Percentiles rank a stretch among this genome's conserved stretches.
These are phyloP conservation scores for Rhynchosporium secalis DNA, from an alignment of 2,329 filamentous ascomycete genomes.

Conservation along the genomic window DNA sequence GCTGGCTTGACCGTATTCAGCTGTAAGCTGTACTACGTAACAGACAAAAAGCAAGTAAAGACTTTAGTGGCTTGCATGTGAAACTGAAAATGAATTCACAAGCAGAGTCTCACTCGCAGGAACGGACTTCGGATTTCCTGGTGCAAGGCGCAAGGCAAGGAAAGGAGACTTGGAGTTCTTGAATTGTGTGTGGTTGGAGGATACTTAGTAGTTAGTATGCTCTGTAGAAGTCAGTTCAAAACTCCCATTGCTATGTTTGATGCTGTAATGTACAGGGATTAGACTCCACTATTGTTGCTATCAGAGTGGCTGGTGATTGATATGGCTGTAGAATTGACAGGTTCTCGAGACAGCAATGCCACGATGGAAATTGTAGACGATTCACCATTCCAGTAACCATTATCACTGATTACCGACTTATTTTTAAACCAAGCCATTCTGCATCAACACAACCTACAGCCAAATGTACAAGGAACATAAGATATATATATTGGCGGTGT, in stretches of 20 bases:
- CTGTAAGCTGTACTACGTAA: constrained; percentile 7
- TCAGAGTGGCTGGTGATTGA: constrained; percentile 2
- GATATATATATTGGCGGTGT: constrained; percentile 3
- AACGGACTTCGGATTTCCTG: not conserved
- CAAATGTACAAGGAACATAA: not conserved
- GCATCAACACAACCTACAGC: no score
- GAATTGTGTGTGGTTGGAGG: constrained; percentile 7
- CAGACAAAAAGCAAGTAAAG: constrained; percentile 8
- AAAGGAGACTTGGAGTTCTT: no score
- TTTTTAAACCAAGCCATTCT: no score
- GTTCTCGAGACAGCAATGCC: not conserved
- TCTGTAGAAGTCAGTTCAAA: not conserved
- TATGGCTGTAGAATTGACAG: not conserved
- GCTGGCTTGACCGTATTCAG: constrained; percentile 18
- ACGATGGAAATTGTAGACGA: not conserved
- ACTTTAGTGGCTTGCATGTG: constrained; percentile 20
- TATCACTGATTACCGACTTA: no score
- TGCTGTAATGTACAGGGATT: constrained; percentile 21
- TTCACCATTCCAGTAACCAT: no score
- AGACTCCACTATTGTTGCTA: constrained; percentile 8
- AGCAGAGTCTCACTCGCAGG: not conserved
- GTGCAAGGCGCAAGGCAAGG: no score
- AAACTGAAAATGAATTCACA: not conserved
- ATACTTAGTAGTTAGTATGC: not conserved
- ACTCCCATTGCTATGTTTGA: constrained; percentile 26